phyloP scores from a whole-genome alignment of 1,284 basidiomycete species.

The Tylopilus sp. region DNA sequence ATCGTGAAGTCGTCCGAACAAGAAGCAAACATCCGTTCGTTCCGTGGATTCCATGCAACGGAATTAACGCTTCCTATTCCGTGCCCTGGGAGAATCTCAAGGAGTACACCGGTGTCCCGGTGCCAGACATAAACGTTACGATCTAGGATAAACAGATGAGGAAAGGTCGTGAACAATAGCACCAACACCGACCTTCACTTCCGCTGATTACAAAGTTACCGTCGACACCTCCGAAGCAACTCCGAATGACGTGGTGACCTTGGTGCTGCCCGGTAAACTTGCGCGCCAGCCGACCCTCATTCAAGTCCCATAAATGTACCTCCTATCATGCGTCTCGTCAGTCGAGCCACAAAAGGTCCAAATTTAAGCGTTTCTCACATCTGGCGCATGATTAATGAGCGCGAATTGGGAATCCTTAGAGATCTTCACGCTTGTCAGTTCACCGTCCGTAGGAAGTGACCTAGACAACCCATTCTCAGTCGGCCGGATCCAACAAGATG shows the following conservation, averaged over 20 bases:
- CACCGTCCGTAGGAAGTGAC: slow-evolving; percentile 65
- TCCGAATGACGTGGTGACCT: slow-evolving; percentile 79
- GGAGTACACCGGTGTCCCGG: slow-evolving; percentile 74
- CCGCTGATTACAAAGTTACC: slow-evolving; percentile 91
- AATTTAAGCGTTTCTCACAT: slow-evolving; percentile 51
- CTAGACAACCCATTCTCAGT: slow-evolving; percentile 37
- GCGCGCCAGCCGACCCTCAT: slow-evolving; percentile 63
- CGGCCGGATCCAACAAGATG: slow-evolving; percentile 12
- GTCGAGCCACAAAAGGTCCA: slow-evolving; percentile 1
- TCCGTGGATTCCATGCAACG: slow-evolving; percentile 92
- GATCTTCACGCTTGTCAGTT: slow-evolving; percentile 85
- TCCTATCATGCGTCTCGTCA: slow-evolving; percentile 52
- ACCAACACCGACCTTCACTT: slow-evolving; percentile 73
- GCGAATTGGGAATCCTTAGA: slow-evolving; percentile 86
- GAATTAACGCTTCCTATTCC: slow-evolving; percentile 87
- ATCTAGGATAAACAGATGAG: slow-evolving; percentile 47
- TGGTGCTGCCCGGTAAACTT: slow-evolving; percentile 84
- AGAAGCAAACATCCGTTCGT: slow-evolving; percentile 87
- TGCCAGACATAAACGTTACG: slow-evolving; percentile 95
- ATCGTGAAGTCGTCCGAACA: slow-evolving; percentile 87
- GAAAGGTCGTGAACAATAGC: not conserved
- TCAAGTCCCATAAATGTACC: slow-evolving; percentile 83
- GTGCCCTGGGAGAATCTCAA: slow-evolving; percentile 86
- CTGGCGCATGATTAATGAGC: slow-evolving; percentile 82
- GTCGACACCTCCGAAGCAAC: slow-evolving; percentile 91